phyloP scores from a whole-genome alignment of 2,329 filamentous ascomycete species.

The Fusarium austroafricanum region DNA sequence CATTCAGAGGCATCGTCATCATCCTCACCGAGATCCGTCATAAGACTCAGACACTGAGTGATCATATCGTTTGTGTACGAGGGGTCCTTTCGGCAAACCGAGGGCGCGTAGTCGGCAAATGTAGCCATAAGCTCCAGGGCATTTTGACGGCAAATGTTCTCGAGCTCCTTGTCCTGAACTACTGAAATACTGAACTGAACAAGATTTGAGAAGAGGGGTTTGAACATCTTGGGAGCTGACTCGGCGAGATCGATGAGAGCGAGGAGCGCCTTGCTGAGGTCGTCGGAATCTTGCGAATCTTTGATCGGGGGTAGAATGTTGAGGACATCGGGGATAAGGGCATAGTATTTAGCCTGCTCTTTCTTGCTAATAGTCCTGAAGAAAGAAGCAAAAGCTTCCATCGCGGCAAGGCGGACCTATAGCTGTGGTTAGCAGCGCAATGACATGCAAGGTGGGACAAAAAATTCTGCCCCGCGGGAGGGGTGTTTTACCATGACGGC shows the following conservation, averaged over 20 bases:
- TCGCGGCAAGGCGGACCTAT: constrained; percentile 89
- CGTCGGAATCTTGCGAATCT: constrained; percentile 88
- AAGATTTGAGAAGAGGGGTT: constrained; percentile 89
- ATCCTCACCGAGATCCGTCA: constrained; percentile 95
- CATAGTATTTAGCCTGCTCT: constrained; percentile 86
- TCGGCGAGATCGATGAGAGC: constrained; percentile 95
- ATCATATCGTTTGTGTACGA: constrained; percentile 97
- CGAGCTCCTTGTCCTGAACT: constrained; percentile 94
- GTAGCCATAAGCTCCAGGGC: constrained; percentile 97
- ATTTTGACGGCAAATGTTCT: constrained; percentile 91
- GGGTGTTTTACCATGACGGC: constrained; percentile 73
- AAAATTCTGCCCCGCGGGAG: constrained; percentile 12
- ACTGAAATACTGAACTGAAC: constrained; percentile 94
- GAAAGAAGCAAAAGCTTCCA: constrained; percentile 97
- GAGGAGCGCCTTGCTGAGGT: constrained; percentile 88
- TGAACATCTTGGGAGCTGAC: constrained; percentile 97
- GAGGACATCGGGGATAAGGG: constrained; percentile 88
- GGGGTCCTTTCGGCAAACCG: constrained; percentile 95
- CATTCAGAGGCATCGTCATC: constrained; percentile 96
- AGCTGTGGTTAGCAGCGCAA: constrained; percentile 30
- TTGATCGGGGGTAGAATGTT: constrained; percentile 96
- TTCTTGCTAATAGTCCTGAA: constrained; percentile 93
- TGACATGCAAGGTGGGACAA: constrained; percentile 7
- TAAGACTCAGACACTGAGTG: constrained; percentile 95
- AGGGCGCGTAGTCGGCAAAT: constrained; percentile 93